Base-by-base conservation (phyloP, 192 early-diverging fungal genomes). In the Coemansia reversa region DNA sequence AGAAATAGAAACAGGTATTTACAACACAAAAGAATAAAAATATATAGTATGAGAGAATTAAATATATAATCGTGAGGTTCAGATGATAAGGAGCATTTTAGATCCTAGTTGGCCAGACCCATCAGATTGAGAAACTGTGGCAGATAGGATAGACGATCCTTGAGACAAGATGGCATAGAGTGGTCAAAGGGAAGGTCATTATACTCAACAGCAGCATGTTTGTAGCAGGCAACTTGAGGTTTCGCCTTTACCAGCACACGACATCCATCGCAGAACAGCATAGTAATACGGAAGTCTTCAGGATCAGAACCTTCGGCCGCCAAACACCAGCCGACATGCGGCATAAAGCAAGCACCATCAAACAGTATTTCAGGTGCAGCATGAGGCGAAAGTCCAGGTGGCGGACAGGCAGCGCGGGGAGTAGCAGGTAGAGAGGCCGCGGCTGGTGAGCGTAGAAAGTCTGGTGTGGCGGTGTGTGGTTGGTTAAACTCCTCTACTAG, bases 281-380 rank as follows among this genome's bases (percentile, higher is more conserved):
- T 71, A 18, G 73, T 64, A 16, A 80, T 63, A 1, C 62, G 35
- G 30, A 56, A 67, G 56, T 70, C 68, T 14, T 67, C 69, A 5
- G 57, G 55, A 2, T 64, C 62, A 0, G 23, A 11, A 12, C 60
- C 70, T 59, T 72, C 57, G 23, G 60, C 65, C 0, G 64, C 70
- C 56, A 83, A 51, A 42, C 82, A 83, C 82, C 82, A 83, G 16
- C 82, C 82, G 20, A 83, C 66, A 0, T 74, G 59, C 1, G 74
- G 73, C 28, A 83, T 73, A 57, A 71, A 83, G 33, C 76, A 65
- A 0, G 68, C 70, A 28, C 55, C 55, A 9, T 65, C 45, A 19
- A 74, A 71, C 5, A 57, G 39, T 39, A n/a, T n/a, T n/a, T n/a
- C n/a, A n/a, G n/a, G n/a, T 61, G 70, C 39, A 45, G 51, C 51